phyloP scores from a whole-genome alignment of 331 rosid genomes.

The Phaseolus coccineus region DNA sequence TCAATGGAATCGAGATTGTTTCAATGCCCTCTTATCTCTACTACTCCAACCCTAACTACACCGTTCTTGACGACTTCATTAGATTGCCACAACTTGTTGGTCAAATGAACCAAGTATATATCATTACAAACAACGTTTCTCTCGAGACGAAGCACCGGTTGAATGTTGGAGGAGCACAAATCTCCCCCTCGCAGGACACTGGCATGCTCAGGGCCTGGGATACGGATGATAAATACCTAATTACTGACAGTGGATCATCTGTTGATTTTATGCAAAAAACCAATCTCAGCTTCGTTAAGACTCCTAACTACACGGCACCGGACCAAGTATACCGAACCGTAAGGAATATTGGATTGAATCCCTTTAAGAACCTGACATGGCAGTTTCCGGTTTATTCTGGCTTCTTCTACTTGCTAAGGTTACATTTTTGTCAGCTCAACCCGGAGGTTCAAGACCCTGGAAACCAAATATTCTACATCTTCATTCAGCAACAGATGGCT shows the following conservation, averaged over 20 bases:
- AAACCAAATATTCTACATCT: neutral
- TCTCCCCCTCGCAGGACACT: neutral
- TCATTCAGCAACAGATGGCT: neutral
- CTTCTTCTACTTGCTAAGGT: neutral
- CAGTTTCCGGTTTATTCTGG: neutral
- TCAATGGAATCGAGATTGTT: neutral
- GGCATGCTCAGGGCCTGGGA: neutral
- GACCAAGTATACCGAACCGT: neutral
- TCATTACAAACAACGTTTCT: neutral
- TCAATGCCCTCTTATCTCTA: neutral
- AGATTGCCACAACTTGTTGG: neutral
- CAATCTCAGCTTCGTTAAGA: neutral
- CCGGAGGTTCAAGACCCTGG: accelerated
- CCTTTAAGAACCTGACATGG: neutral
- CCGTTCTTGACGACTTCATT: accelerated
- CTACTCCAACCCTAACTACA: neutral
- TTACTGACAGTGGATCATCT: neutral
- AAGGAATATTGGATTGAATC: neutral
- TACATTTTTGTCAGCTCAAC: neutral
- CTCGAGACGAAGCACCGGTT: neutral
- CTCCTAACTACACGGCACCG: neutral
- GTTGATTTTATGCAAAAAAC: neutral
- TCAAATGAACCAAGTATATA: neutral
- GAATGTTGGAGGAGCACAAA: neutral
- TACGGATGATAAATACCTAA: neutral